phyloP scores from a whole-genome alignment of 768 basidiomycete species.

The Rhizopogon vinicolor region DNA sequence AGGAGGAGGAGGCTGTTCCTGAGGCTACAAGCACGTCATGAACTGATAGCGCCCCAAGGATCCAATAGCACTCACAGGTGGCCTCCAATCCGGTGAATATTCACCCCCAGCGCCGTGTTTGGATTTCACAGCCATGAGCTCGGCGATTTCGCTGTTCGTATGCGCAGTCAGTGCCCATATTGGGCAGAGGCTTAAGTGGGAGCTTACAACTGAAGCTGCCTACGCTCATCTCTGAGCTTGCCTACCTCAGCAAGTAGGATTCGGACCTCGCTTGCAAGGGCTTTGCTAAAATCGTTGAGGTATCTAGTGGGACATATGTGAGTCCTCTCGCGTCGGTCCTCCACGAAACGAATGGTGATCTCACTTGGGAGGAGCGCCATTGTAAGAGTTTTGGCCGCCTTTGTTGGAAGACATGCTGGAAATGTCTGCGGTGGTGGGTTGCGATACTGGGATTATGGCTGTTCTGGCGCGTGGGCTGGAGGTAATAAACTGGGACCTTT shows the following conservation, averaged over 20 bases:
- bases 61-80: conserved; percentile 37
- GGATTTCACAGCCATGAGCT: conserved; percentile 77
- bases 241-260: conserved; percentile 58
- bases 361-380: conserved; percentile 31
- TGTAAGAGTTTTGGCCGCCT: conserved; percentile 23
- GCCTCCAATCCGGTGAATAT: conserved; percentile 71
- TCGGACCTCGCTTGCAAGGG: conserved; percentile 56
- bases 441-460: not conserved
- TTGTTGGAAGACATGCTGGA: conserved; percentile 28
- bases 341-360: conserved; percentile 3
- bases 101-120: conserved; percentile 81
- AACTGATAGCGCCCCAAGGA: not conserved
- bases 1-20: conserved; percentile 32
- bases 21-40: conserved; percentile 17
- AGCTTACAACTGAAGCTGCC: conserved; percentile 50
- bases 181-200: not conserved
- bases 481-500: not conserved
- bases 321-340: conserved; percentile 4
- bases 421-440: not conserved
- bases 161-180: not conserved
- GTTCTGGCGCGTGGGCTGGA: not conserved
- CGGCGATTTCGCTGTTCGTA: conserved; percentile 67
- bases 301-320: conserved; percentile 30
- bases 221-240: conserved; percentile 54
- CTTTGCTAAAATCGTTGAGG: conserved; percentile 59